Percentiles rank a stretch among this genome's conserved stretches.
These are phyloP conservation scores for Psilocybe tampanensis DNA, from an alignment of 768 basidiomycete species.

Conservation along the genomic window DNA sequence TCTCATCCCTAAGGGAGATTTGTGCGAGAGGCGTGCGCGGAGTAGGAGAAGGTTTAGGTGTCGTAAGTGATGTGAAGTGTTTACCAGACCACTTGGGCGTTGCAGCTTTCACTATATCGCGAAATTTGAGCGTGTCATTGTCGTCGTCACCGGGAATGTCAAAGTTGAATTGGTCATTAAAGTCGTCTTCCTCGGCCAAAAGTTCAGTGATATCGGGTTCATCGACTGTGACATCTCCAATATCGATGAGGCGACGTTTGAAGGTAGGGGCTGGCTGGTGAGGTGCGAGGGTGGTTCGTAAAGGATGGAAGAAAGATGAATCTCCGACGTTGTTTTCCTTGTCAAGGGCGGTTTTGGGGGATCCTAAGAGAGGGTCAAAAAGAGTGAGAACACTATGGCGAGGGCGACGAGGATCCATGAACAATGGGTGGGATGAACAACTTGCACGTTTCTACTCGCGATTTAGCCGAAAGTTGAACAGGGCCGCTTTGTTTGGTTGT, in stretches of 20 bases:
- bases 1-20: slow-evolving; percentile 32
- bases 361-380: slow-evolving; percentile 50
- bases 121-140: slow-evolving; percentile 38
- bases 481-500: slow-evolving; percentile 36
- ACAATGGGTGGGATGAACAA: neutral
- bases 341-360: slow-evolving; percentile 37
- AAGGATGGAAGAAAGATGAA: slow-evolving; percentile 39
- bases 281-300: slow-evolving; percentile 21
- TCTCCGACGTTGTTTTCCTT: slow-evolving; percentile 45
- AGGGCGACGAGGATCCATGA: slow-evolving; percentile 39
- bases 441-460: slow-evolving; percentile 7
- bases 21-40: slow-evolving; percentile 42
- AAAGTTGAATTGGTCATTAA: slow-evolving; percentile 25
- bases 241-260: slow-evolving; percentile 47
- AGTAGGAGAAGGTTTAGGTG: slow-evolving; percentile 22
- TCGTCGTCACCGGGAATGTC: slow-evolving; percentile 34
- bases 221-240: slow-evolving; percentile 50
- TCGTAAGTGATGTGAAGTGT: slow-evolving; percentile 16
- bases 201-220: slow-evolving; percentile 34
- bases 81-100: slow-evolving; percentile 32
- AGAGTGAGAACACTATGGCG: slow-evolving; percentile 49
- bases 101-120: slow-evolving; percentile 36
- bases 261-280: slow-evolving; percentile 24
- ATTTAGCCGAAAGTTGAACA: slow-evolving; percentile 25
- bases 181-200: slow-evolving; percentile 36